Conservation (phyloP, 768 basidiomycete genomes). For the Lactarius deliciosus region DNA sequence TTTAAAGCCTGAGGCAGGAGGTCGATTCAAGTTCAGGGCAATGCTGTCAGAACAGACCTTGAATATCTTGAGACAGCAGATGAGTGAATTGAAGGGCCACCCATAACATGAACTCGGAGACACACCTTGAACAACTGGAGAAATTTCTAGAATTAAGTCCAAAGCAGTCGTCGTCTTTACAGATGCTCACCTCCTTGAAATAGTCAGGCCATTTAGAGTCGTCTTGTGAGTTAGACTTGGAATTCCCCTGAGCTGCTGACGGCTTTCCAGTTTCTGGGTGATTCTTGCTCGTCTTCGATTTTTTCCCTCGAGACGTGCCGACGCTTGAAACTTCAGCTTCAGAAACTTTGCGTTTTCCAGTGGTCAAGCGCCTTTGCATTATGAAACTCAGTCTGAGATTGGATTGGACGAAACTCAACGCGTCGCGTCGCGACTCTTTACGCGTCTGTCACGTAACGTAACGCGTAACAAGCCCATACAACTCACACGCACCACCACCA, state of each 20-base stretch:
- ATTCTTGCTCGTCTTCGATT: slow-evolving; percentile 6
- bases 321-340: neutral
- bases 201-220: slow-evolving; percentile 56
- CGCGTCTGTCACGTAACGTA: slow-evolving; percentile 8
- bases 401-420: neutral
- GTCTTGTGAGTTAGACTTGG: slow-evolving; percentile 31
- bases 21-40: neutral
- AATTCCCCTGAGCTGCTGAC: neutral
- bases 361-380: slow-evolving; percentile 13
- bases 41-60: slow-evolving; percentile 10
- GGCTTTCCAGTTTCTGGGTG: neutral
- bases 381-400: neutral
- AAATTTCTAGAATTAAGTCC: neutral
- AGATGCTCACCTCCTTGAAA: slow-evolving; percentile 48
- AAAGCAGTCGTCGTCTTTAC: slow-evolving; percentile 27
- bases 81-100: neutral
- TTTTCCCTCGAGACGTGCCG: neutral
- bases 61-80: slow-evolving; percentile 18
- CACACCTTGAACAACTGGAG: slow-evolving; percentile 25
- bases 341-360: slow-evolving; percentile 7
- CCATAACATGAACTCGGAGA: neutral
- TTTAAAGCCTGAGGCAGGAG: slow-evolving; percentile 64
- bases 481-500: neutral
- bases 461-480: neutral
- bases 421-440: neutral